These are phyloP conservation scores for Boletus coccyginus DNA, from an alignment of 768 basidiomycete species.

Conservation along the genomic window DNA sequence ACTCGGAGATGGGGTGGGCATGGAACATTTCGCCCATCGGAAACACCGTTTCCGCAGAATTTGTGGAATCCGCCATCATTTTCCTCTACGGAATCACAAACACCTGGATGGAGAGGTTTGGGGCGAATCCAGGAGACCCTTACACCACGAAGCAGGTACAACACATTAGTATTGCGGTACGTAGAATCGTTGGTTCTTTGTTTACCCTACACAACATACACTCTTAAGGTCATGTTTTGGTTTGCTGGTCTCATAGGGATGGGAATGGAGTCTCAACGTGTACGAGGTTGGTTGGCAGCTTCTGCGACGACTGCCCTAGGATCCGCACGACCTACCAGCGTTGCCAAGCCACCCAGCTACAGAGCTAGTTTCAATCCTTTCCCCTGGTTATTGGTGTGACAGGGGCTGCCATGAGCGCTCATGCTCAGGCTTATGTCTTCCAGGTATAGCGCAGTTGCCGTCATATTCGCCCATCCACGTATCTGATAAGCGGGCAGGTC, in stretches of 20 bases:
- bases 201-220: neutral
- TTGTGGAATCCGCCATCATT: constrained; percentile 76
- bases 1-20: constrained; percentile 87
- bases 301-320: constrained; percentile 43
- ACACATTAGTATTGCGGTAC: constrained; percentile 89
- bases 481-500: constrained; percentile 45
- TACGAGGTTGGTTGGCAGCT: constrained; percentile 72
- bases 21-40: constrained; percentile 76
- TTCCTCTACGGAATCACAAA: constrained; percentile 89
- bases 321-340: constrained; percentile 23
- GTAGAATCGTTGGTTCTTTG: constrained; percentile 15
- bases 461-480: neutral
- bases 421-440: constrained; percentile 88
- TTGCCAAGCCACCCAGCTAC: constrained; percentile 73
- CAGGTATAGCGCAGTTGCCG: constrained; percentile 43
- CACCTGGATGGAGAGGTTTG: constrained; percentile 97
- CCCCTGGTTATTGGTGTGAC: constrained; percentile 89
- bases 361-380: constrained; percentile 84
- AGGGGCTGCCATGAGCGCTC: constrained; percentile 91
- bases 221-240: constrained; percentile 80
- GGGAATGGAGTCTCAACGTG: constrained; percentile 75
- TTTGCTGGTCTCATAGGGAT: constrained; percentile 89
- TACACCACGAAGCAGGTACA: constrained; percentile 91
- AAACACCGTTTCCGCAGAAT: constrained; percentile 61
- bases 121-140: constrained; percentile 74